A percentile compares a stretch with the other conserved stretches of the same genome.
phyloP scores from a whole-genome alignment of 768 basidiomycete genomes.

The Ramaria sp. region DNA sequence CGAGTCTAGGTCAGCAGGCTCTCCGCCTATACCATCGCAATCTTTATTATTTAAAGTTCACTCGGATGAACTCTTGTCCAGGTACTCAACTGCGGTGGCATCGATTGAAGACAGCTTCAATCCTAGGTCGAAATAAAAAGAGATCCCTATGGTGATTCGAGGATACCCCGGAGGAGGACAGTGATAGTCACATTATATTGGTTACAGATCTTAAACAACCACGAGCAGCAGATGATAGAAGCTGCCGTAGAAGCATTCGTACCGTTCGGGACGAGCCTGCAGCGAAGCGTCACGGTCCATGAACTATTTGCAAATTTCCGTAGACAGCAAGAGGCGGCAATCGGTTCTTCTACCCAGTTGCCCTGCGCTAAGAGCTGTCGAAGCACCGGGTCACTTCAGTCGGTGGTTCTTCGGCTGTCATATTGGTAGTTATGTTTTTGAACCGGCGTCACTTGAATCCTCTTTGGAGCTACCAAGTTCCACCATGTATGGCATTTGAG shows the following conservation, averaged over 20 bases:
- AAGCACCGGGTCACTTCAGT: slow-evolving; percentile 1
- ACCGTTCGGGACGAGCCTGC: neutral
- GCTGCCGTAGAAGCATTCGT: too few relatives aligned
- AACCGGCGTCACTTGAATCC: neutral
- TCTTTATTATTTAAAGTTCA: neutral
- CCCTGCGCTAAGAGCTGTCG: slow-evolving; percentile 7
- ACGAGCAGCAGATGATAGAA: neutral
- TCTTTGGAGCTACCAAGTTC: neutral
- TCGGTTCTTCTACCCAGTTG: neutral
- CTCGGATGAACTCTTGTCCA: neutral
- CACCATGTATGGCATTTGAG: slow-evolving; percentile 1
- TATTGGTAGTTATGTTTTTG: slow-evolving; percentile 5
- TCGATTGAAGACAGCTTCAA: neutral
- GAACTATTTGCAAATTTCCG: neutral
- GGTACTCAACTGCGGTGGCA: neutral
- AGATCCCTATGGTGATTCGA: slow-evolving; percentile 1
- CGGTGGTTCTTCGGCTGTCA: slow-evolving; percentile 8
- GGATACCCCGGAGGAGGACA: slow-evolving; percentile 5
- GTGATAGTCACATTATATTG: neutral
- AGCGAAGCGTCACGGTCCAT: neutral
- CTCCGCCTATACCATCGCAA: neutral
- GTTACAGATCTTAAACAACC: neutral
- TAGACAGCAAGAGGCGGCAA: neutral
- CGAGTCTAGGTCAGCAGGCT: neutral
- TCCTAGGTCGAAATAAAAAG: neutral